Percentiles rank a stretch among this genome's conserved stretches.
Conservation (phyloP, 129 eudicot species). For the Chrysanthemum makinoi region DNA sequence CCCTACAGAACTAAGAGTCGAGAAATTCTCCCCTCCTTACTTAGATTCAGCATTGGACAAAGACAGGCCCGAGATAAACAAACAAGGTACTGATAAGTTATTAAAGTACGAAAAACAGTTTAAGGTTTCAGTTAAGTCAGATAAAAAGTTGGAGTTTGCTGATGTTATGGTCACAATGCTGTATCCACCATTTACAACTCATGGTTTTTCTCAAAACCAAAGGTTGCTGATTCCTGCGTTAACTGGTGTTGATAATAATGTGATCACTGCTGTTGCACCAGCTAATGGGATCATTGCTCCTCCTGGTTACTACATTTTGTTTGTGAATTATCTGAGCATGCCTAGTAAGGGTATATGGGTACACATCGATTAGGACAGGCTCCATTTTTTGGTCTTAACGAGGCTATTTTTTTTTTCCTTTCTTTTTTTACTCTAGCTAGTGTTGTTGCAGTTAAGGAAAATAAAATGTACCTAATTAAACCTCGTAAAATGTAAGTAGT, state of each 20-base stretch:
- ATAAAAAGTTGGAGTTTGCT: background rate
- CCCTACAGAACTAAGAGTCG: conserved; percentile 67
- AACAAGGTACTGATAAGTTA: conserved; percentile 5
- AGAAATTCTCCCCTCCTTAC: conserved; percentile 79
- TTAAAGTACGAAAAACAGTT: conserved; percentile 40
- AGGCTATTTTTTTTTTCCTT: too few species aligned
- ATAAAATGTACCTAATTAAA: too few species aligned
- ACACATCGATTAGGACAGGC: conserved; percentile 25
- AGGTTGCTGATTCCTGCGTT: conserved; percentile 41
- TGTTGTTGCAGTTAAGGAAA: too few species aligned
- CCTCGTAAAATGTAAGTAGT: too few species aligned
- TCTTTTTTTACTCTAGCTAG: too few species aligned
- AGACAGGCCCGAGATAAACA: conserved; percentile 29
- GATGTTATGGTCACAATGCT: conserved; percentile 54
- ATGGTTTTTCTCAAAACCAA: conserved; percentile 66
- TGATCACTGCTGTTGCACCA: conserved; percentile 25
- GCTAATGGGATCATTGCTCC: conserved; percentile 28
- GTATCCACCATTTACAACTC: conserved; percentile 81
- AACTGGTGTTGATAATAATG: background rate
- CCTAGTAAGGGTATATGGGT: conserved; percentile 76
- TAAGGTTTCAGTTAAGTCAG: conserved; percentile 16
- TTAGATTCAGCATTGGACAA: conserved; percentile 35
- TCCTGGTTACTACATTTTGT: conserved; percentile 74
- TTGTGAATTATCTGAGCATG: conserved; percentile 48
- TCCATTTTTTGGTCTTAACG: too few species aligned